Evolutionary conservation across 2,329 filamentous ascomycete genomes (phyloP).

Genomic region (Trichophyton simii): DNA sequence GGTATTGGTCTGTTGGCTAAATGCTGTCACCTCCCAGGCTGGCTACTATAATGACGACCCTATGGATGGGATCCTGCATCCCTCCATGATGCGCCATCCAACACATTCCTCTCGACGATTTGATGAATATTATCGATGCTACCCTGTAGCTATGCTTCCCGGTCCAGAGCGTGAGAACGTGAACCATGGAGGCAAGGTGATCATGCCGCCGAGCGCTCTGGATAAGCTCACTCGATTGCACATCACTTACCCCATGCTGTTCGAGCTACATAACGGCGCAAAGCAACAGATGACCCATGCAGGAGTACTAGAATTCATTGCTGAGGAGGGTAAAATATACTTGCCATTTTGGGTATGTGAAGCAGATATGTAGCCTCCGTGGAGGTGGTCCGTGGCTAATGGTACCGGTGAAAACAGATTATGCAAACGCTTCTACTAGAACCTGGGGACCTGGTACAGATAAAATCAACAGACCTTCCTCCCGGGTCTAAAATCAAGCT

Average conservation of each 20-base stretch:
- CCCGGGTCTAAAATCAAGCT: constrained; percentile 90
- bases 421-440: constrained; percentile 87
- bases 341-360: constrained; percentile 74
- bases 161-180: constrained; percentile 77
- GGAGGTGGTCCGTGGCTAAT: neutral
- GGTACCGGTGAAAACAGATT: constrained; percentile 46
- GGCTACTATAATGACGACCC: constrained; percentile 43
- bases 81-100: constrained; percentile 37
- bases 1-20: neutral
- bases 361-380: neutral
- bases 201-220: constrained; percentile 87
- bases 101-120: constrained; percentile 56
- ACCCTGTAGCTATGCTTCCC: constrained; percentile 86
- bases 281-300: constrained; percentile 73
- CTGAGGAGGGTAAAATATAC: constrained; percentile 93
- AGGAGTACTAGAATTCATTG: constrained; percentile 92
- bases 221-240: constrained; percentile 94
- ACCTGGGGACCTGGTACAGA: constrained; percentile 84
- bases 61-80: constrained; percentile 42
- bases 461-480: constrained; percentile 86
- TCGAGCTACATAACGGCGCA: constrained; percentile 86
- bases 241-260: constrained; percentile 93
- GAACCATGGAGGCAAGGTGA: constrained; percentile 95
- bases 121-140: constrained; percentile 97
- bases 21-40: neutral